Evolutionary conservation across 225 moss, liverwort and hornwort species (phyloP).

Genomic region (Ulota crispa): DNA sequence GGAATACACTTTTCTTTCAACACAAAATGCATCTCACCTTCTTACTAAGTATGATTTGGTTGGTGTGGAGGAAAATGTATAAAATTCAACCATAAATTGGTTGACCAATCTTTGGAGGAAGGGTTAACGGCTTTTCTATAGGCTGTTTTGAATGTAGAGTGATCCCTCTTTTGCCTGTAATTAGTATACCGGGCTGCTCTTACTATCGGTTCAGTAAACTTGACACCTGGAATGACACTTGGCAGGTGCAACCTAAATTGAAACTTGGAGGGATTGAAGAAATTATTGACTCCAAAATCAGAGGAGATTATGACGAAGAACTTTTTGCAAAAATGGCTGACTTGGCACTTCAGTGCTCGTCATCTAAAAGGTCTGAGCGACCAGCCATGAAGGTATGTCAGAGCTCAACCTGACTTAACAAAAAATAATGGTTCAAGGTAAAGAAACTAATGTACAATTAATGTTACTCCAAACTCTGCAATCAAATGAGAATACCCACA

Average conservation of each 20-base stretch:
- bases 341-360: conserved; percentile 30
- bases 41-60: no score
- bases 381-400: conserved; percentile 34
- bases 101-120: no score
- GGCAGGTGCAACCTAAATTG: conserved; percentile 33
- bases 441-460: background rate
- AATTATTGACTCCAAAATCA: conserved; percentile 30
- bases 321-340: conserved; percentile 30
- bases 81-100: no score
- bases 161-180: background rate
- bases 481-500: background rate
- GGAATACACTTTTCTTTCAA: no score
- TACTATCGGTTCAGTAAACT: background rate
- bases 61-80: no score
- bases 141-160: background rate
- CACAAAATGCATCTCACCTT: no score
- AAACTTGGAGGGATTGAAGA: conserved; percentile 28
- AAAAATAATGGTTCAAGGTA: background rate
- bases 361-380: conserved; percentile 29
- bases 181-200: background rate
- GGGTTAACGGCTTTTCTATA: background rate
- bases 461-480: background rate
- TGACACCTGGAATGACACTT: background rate
- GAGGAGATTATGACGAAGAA: conserved; percentile 18
- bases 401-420: background rate